Base-by-base conservation (phyloP, 129 eudicot species). In the Flaveria sonorensis region DNA sequence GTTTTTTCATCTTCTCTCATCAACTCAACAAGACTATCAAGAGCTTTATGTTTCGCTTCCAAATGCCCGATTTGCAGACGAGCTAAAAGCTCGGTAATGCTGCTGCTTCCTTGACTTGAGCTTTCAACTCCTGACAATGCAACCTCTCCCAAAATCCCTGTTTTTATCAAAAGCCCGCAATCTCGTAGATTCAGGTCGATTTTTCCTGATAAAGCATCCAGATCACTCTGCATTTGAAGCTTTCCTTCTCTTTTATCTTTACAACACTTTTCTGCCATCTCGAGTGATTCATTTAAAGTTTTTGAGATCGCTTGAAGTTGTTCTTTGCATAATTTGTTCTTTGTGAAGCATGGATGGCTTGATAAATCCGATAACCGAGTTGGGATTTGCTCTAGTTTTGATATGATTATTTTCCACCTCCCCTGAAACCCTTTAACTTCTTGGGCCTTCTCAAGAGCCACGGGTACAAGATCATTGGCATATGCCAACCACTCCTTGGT, bases 171-270 rank as follows among this genome's bases (percentile, higher is more conserved):
- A 15, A 91, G 86, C 60, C 92, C 92, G 50, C 98, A 94, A 80
- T 94, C 98, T 24, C 89, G 85, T 68, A 94, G 85, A 78, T 89
- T 91, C 50, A 94, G 76, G 39, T 91, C 98, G 73, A 94, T 74
- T 73, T 83, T 86, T 28, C 96, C 90, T 0, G 80, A 81, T 18
- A 94, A 66, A 0, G 93, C 73, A 75, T 94, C 97, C 4, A 94
- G 93, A 81, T 94, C 92, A 30, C 97, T 94, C 72, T 94, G 98
- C 98, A 91, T 87, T 56, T 72, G 87, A 55, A 94, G 97, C 83
- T 94, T 94, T 42, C 98, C 98, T 65, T 85, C 90, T 7, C 84
- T 79, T 74, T 83, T 83, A 61, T 83, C 92, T 32, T 79, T 81
- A 26, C 70, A 70, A 64, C 96, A 94, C 18, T 82, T 57, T 19